These are phyloP conservation scores for Cladosporium austrohemisphaericum DNA, from an alignment of 2,329 filamentous ascomycete species.

Conservation along the genomic window DNA sequence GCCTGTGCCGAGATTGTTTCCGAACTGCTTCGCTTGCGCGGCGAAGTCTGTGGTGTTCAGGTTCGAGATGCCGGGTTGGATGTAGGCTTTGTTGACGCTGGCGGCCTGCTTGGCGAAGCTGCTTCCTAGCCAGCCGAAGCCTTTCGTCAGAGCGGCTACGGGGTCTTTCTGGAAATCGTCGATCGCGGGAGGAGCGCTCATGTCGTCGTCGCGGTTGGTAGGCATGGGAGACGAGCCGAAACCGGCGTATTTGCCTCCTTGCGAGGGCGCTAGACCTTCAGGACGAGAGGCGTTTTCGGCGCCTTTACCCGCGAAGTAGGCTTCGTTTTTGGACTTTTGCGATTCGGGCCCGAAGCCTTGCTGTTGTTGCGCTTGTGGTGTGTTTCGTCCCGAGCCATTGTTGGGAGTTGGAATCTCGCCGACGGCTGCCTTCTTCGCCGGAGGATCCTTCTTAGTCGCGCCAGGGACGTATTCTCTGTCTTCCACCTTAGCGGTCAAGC, in stretches of 20 bases:
- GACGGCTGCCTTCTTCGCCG: conserved; percentile 10
- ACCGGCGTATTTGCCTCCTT: conserved; percentile 87
- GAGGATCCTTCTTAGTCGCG: conserved; percentile 2
- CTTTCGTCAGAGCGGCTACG: conserved; percentile 80
- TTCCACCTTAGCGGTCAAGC: conserved; percentile 82
- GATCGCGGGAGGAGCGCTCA: conserved; percentile 57
- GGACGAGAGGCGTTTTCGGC: conserved; percentile 74
- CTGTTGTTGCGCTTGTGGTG: conserved; percentile 11
- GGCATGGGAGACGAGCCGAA: conserved; percentile 75
- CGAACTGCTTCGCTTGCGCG: conserved; percentile 56
- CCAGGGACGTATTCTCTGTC: conserved; percentile 74
- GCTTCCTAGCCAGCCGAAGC: conserved; percentile 89
- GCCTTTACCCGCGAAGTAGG: conserved; percentile 84
- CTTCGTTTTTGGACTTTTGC: conserved; percentile 68
- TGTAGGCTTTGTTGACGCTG: conserved; percentile 83
- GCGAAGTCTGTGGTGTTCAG: conserved; percentile 57
- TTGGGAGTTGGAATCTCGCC: conserved; percentile 13
- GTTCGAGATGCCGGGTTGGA: conserved; percentile 88
- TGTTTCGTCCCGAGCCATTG: conserved; percentile 20
- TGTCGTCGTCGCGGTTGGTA: conserved; percentile 36
- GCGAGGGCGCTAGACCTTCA: conserved; percentile 73
- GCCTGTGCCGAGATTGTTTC: conserved; percentile 53
- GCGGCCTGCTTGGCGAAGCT: conserved; percentile 89
- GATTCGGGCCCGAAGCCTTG: conserved; percentile 17
- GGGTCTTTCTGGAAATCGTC: conserved; percentile 91